These are phyloP conservation scores for Luzula sylvatica DNA, from an alignment of 176 grass and related monocot species.

Conservation along the genomic window DNA sequence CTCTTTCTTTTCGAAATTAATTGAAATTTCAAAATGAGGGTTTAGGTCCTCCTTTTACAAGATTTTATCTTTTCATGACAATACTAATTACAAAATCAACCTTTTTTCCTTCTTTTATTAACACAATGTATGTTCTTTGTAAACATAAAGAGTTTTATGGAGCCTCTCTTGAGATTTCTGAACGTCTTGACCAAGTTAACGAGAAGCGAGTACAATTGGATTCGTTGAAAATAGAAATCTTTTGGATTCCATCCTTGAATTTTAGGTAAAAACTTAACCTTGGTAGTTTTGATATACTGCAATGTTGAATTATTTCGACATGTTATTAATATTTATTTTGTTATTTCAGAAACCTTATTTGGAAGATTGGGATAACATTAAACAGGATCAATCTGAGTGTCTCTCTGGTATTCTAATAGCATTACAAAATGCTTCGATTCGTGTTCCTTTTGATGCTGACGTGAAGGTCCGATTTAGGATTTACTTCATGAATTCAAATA, in stretches of 20 bases:
- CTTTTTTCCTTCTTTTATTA: conserved; percentile 15
- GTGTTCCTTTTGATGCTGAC: conserved; percentile 44
- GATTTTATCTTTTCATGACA: too few relatives aligned
- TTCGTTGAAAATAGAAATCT: conserved; percentile 30
- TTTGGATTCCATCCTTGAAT: conserved; percentile 30
- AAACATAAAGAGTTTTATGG: conserved; percentile 52
- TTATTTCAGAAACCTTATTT: conserved; percentile 42
- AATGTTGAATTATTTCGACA: too few relatives aligned
- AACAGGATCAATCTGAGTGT: conserved; percentile 46
- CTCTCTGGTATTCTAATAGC: conserved; percentile 46
- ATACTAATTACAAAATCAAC: too few relatives aligned
- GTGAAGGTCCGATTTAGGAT: conserved; percentile 42
- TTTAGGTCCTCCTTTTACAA: too few relatives aligned
- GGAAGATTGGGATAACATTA: conserved; percentile 38
- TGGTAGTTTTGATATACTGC: too few relatives aligned
- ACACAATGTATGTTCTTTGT: not conserved
- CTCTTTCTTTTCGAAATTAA: too few relatives aligned
- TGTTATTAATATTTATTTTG: not conserved
- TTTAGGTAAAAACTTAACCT: conserved; percentile 38
- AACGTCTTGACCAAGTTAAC: conserved; percentile 27
- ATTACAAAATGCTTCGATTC: conserved; percentile 48
- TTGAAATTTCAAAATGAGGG: too few relatives aligned
- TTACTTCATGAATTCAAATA: too few relatives aligned
- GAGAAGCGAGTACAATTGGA: conserved; percentile 41
- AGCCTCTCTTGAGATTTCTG: conserved; percentile 15